Evolutionary conservation across 495 filamentous ascomycete genomes (phyloP), one percentile per base, ranked within the genome.

Genomic region (Talaromyces wortmannii): DNA sequence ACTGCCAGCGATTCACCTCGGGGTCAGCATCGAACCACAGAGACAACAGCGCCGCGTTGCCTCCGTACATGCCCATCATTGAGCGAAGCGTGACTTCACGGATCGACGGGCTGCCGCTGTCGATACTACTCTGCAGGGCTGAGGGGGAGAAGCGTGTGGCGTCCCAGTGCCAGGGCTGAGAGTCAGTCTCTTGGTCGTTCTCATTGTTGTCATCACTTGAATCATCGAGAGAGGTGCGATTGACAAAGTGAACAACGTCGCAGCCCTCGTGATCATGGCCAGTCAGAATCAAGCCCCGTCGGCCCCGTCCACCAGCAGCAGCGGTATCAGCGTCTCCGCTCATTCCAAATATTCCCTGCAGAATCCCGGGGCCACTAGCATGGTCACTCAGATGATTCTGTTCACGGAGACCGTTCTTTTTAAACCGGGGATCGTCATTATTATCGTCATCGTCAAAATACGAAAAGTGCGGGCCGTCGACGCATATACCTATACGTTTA

Each of bases 261-360:
- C 94, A 98, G 3, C 94, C 94, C 54, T 88, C 85, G 62, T 98
- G 94, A 62, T 98, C 94, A 61, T 98, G 94, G 0, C 94, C 94
- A 12, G 90, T 96, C 5, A 98, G 69, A 11, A 98, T 82, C 8
- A 97, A 64, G 0, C 86, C 86, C 10, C 82, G 84, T 13, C 86
- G 73, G 3, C 89, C 89, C 32, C 67, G 65, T 4, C 87, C 88
- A 10, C 69, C 63, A 10, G 68, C 78, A 7, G 62, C 58, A 3
- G 78, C 68, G 0, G 79, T 82, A 43, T 73, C 63, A 12, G 64
- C 57, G 31, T 86, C 77, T 0, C 82, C 83, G 58, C 73, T 89
- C 65, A 91, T 80, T 4, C 91, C 90, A 59, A 88, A 91, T 8
- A 96, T 79, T 0, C 88, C 86, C 63, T 89, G 83, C 13, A 97